Evolutionary conservation across 2,329 filamentous ascomycete genomes (phyloP).

Genomic region (Capronia epimyces): DNA sequence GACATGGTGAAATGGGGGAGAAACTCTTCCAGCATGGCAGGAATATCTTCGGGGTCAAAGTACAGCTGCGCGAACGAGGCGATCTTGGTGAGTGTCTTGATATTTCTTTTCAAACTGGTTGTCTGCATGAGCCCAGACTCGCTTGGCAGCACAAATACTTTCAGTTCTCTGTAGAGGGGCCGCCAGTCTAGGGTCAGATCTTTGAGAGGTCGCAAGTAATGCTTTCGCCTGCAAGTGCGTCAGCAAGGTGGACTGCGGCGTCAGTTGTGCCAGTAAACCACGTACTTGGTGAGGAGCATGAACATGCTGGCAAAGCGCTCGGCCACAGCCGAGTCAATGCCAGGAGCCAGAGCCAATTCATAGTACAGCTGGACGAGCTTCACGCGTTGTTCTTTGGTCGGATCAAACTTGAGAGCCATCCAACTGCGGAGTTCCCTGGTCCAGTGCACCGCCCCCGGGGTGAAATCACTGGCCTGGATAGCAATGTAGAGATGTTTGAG

Average conservation of each 20-base stretch:
- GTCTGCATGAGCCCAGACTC: constrained; percentile 65
- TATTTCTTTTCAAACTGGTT: constrained; percentile 59
- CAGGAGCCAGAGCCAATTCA: constrained; percentile 83
- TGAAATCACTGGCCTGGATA: constrained; percentile 87
- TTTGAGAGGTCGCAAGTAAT: constrained; percentile 84
- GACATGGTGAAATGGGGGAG: constrained; percentile 88
- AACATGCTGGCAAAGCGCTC: constrained; percentile 98
- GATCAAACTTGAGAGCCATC: constrained; percentile 96
- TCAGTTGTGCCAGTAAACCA: constrained; percentile 19
- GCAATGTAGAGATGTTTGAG: constrained; percentile 90
- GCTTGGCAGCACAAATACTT: constrained; percentile 78
- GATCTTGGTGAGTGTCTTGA: constrained; percentile 75
- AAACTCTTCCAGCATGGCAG: constrained; percentile 73
- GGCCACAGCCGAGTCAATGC: constrained; percentile 71
- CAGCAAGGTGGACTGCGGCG: constrained; percentile 17
- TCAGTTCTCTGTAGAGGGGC: constrained; percentile 87
- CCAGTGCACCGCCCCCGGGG: constrained; percentile 91
- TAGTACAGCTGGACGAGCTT: constrained; percentile 89
- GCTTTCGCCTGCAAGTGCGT: constrained; percentile 65
- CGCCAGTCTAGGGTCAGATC: constrained; percentile 92
- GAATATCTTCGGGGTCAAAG: constrained; percentile 82
- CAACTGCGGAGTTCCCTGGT: constrained; percentile 92
- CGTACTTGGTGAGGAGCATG: constrained; percentile 86
- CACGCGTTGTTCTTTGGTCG: constrained; percentile 74
- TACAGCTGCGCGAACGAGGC: constrained; percentile 86